Percentiles rank a stretch among this genome's conserved stretches.
Conservation (phyloP, 1,284 basidiomycete genomes). For the Mycena sp. region DNA sequence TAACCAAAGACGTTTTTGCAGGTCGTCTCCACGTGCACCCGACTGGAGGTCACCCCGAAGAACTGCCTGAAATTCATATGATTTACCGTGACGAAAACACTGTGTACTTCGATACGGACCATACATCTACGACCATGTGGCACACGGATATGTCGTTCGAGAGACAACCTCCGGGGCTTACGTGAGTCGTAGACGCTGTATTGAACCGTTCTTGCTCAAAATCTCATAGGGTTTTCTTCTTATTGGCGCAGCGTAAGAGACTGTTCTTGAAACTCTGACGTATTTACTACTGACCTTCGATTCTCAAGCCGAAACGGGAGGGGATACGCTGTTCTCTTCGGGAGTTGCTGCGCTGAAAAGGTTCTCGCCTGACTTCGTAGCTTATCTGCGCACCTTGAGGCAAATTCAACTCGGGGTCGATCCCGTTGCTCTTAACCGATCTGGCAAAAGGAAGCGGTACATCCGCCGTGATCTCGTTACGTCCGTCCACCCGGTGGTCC, state of each 20-base stretch:
- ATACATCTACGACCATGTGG: conserved; percentile 19
- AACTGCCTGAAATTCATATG: conserved; percentile 27
- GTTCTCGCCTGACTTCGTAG: conserved; percentile 26
- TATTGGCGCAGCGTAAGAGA: conserved; percentile 24
- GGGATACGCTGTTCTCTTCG: conserved; percentile 28
- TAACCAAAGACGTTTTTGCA: not conserved
- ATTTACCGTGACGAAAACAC: conserved; percentile 29
- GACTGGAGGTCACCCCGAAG: conserved; percentile 23
- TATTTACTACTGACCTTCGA: too few species aligned
- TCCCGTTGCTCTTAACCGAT: conserved; percentile 11
- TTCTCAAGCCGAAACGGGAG: conserved; percentile 25
- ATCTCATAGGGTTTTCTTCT: conserved; percentile 21
- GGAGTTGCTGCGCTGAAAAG: conserved; percentile 22
- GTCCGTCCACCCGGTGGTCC: conserved; percentile 25
- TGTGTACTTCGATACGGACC: conserved; percentile 24
- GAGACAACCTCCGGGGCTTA: conserved; percentile 28
- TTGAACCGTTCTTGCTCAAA: not conserved
- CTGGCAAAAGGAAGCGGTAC: conserved; percentile 11
- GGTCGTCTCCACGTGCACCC: conserved; percentile 30
- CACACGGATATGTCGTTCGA: conserved; percentile 27
- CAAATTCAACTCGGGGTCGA: conserved; percentile 20
- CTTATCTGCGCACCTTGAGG: conserved; percentile 22
- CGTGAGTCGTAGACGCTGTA: not conserved
- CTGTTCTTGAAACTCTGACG: too few species aligned
- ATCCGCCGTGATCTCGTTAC: conserved; percentile 20